These are phyloP conservation scores for Auricularia auricula-judae DNA, from an alignment of 768 basidiomycete genomes.

Conservation along the genomic window DNA sequence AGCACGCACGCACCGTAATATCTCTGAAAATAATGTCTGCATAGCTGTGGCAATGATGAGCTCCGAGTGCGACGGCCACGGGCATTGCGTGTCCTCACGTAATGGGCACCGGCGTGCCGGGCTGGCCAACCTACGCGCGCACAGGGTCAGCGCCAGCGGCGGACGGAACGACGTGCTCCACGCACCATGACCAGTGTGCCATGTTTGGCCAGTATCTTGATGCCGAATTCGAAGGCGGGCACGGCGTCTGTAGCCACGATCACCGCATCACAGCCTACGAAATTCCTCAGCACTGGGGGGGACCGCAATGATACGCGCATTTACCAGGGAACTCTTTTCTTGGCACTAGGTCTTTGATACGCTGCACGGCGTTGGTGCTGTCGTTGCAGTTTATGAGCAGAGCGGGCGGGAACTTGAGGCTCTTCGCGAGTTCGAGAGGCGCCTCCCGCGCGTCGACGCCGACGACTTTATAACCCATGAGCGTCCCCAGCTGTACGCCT, in stretches of 20 bases:
- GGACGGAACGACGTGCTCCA: neutral
- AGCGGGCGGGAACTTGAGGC: constrained; percentile 8
- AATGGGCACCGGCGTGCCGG: constrained; percentile 5
- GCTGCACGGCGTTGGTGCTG: neutral
- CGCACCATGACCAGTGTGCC: constrained; percentile 9
- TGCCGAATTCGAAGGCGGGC: constrained; percentile 8
- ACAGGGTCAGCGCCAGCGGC: neutral
- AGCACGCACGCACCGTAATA: neutral
- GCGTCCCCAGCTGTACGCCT: constrained; percentile 10
- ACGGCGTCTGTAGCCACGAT: constrained; percentile 12
- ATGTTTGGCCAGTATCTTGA: constrained; percentile 9
- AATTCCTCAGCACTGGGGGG: neutral
- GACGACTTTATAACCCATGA: constrained; percentile 11
- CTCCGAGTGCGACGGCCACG: neutral
- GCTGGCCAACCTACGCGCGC: constrained; percentile 1
- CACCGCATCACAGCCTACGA: constrained; percentile 7
- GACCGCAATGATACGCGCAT: neutral
- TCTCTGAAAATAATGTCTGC: constrained; percentile 3
- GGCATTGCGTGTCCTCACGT: neutral
- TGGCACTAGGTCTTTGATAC: neutral
- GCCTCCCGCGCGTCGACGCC: constrained; percentile 9
- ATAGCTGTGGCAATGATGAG: neutral
- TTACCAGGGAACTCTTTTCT: neutral
- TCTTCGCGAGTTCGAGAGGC: constrained; percentile 9
- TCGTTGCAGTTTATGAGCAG: constrained; percentile 7